A percentile compares a stretch with the other conserved stretches of the same genome.
Evolutionary conservation across 305 asterid genomes (phyloP).

Genomic region (Petunia hybrid): DNA sequence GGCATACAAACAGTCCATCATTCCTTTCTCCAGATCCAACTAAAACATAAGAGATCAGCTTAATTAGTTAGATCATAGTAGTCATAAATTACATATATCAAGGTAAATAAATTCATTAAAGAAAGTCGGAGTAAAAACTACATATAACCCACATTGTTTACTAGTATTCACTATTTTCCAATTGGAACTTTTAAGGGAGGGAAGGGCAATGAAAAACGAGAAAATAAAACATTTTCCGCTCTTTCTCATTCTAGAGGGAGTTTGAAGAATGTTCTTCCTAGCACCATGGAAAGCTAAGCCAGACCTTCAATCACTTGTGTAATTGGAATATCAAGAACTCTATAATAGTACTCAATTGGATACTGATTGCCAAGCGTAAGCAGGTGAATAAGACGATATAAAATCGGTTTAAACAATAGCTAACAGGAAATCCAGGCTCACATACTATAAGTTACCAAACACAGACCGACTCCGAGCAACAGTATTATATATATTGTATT

Average conservation of each 20-base stretch:
- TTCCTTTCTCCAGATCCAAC: conserved; percentile 97
- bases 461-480: not conserved
- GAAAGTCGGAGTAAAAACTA: not conserved
- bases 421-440: not conserved
- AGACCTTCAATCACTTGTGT: not conserved
- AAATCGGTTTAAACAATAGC: not conserved
- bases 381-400: not conserved
- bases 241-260: not conserved
- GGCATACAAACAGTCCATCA: conserved; percentile 99
- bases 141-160: not conserved
- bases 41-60: conserved; percentile 40
- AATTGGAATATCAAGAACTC: not conserved
- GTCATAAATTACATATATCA: not conserved
- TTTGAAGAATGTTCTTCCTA: not conserved
- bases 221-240: not conserved
- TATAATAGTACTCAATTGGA: not conserved
- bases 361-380: not conserved
- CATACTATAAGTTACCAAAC: not conserved
- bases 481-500: not conserved
- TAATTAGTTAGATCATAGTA: not conserved
- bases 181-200: not conserved
- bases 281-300: not conserved
- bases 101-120: not conserved
- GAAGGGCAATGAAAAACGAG: not conserved
- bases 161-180: conserved; percentile 2